Base-by-base conservation (phyloP, 768 basidiomycete genomes). In the Leccinum uliginosum region DNA sequence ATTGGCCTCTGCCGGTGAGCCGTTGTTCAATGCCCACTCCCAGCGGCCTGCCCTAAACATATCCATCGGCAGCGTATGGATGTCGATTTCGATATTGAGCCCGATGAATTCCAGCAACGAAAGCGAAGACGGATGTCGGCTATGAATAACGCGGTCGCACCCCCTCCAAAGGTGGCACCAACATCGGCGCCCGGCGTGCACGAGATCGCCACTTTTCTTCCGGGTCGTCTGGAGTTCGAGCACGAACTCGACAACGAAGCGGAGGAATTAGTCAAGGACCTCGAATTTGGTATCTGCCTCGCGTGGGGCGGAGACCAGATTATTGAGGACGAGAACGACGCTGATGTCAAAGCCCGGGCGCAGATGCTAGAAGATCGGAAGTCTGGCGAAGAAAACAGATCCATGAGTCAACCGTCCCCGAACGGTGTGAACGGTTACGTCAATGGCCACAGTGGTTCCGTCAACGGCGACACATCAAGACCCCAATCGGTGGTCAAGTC, bases 201-300 rank as follows among this genome's bases (percentile, higher is more conserved):
- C 70, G 96, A 99, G 74, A 81, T 98, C 40, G 85, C 88, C 15
- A 89, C 88, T 0, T 98, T 88, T 74, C 87, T 99, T 67, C 96
- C 96, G 9, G 96, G 96, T 15, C 86, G 96, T n/a, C 80, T 99
- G 34, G 96, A 99, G 72, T 99, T 99, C 68, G 96, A 99, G 68
- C 94, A 95, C 64, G 96, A 99, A 72, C 75, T 93, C 5, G 95
- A 98, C 67, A 97, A 99, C 69, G 96, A 99, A 51, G 96, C 96
- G 0, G 96, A 99, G 69, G 88, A 95, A 65, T 73, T 92, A 2
- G 88, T 98, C 61, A 98, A 98, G 72, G 93, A 98, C 68, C 78
- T 99, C 60, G 95, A 98, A 68, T 98, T 98, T 64, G 96, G 92
- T 2, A 75, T 94, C n/a, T 92, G 92, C 58, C 77, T 82, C 21